Percentiles rank a stretch among this genome's conserved stretches.
Conservation (phyloP, 2,329 filamentous ascomycete genomes). For the Neofusicoccum umdonicola region DNA sequence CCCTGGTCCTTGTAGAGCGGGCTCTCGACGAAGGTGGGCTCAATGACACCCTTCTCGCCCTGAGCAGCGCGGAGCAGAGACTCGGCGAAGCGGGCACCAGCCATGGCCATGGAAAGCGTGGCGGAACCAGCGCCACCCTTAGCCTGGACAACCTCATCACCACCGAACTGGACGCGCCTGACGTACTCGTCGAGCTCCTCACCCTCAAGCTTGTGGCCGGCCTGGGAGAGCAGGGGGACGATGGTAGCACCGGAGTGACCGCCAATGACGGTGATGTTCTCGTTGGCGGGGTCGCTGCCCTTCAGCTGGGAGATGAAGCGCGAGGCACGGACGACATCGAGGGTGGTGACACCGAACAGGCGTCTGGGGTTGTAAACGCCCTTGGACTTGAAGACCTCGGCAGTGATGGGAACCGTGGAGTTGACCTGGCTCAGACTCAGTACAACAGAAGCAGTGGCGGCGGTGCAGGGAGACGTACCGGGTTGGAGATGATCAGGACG, state of each 20-base stretch:
- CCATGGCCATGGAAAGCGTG: slow-evolving; percentile 98
- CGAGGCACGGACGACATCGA: slow-evolving; percentile 95
- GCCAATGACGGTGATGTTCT: slow-evolving; percentile 94
- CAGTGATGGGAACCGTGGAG: slow-evolving; percentile 96
- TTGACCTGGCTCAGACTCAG: slow-evolving; percentile 62
- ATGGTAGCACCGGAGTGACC: slow-evolving; percentile 98
- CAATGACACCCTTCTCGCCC: slow-evolving; percentile 90
- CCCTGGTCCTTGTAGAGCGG: slow-evolving; percentile 98
- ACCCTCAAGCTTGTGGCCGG: slow-evolving; percentile 79
- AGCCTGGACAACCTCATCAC: slow-evolving; percentile 98
- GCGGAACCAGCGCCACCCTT: slow-evolving; percentile 97
- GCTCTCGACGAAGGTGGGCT: slow-evolving; percentile 96
- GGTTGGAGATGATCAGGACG: slow-evolving; percentile 97
- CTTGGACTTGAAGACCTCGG: slow-evolving; percentile 92
- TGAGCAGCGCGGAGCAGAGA: slow-evolving; percentile 87
- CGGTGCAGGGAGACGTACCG: slow-evolving; percentile 52
- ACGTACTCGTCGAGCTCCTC: slow-evolving; percentile 73
- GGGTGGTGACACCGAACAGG: slow-evolving; percentile 98
- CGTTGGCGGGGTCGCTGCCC: slow-evolving; percentile 81
- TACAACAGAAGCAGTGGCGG: not conserved
- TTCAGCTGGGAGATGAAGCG: slow-evolving; percentile 97
- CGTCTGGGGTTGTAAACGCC: slow-evolving; percentile 99
- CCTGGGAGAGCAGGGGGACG: slow-evolving; percentile 95
- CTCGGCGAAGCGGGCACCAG: slow-evolving; percentile 82
- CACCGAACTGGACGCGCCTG: slow-evolving; percentile 96